phyloP scores from a whole-genome alignment of 2,329 filamentous ascomycete genomes.

The Paraphoma chrysanthemicola region DNA sequence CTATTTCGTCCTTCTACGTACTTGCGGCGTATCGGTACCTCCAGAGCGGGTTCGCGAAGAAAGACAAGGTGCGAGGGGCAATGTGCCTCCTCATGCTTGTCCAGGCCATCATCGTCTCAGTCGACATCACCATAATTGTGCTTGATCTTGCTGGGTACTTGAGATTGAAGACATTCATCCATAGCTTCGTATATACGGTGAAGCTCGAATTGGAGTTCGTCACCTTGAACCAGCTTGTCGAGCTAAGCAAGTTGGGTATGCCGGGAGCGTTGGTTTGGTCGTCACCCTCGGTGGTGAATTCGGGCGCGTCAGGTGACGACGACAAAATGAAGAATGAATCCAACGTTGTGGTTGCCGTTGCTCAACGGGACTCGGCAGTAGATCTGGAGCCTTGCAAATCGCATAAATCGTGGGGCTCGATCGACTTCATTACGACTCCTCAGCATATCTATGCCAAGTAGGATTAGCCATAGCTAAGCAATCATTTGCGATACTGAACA shows the following conservation, averaged over 20 bases:
- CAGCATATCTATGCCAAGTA: neutral
- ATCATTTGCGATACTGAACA: no score
- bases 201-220: conserved; percentile 60
- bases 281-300: no score
- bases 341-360: neutral
- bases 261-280: neutral
- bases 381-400: neutral
- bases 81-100: conserved; percentile 14
- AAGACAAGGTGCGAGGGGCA: conserved; percentile 3
- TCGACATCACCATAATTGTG: conserved; percentile 12
- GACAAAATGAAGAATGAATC: neutral
- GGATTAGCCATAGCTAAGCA: no score
- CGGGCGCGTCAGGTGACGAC: no score
- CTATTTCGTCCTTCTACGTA: conserved; percentile 52
- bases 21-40: conserved; percentile 53
- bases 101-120: conserved; percentile 12
- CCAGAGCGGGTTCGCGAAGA: conserved; percentile 39
- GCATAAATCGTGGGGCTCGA: neutral
- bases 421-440: neutral
- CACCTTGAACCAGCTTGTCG: conserved; percentile 50
- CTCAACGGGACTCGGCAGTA: neutral
- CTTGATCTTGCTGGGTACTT: conserved; percentile 10
- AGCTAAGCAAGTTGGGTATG: conserved; percentile 1
- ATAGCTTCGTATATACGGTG: conserved; percentile 47
- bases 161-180: conserved; percentile 25